phyloP scores from a whole-genome alignment of 1,139 yeast species.

The Yarrowia galli region DNA sequence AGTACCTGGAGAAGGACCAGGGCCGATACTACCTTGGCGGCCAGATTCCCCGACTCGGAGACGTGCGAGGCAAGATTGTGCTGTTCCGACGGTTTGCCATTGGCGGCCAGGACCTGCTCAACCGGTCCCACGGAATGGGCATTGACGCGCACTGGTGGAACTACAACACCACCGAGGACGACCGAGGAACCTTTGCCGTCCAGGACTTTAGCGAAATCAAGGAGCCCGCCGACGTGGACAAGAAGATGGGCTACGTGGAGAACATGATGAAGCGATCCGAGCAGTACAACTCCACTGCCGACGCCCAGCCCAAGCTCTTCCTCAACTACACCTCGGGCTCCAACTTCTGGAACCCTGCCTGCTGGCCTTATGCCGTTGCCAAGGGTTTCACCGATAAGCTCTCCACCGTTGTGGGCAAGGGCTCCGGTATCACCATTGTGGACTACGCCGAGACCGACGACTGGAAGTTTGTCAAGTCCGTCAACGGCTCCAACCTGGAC shows the following conservation, averaged over 20 bases:
- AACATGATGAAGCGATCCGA: slow-evolving; percentile 63
- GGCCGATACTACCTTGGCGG: slow-evolving; percentile 68
- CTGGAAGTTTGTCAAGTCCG: slow-evolving; percentile 63
- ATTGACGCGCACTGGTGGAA: slow-evolving; percentile 73
- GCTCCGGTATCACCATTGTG: slow-evolving; percentile 65
- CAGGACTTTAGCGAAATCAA: slow-evolving; percentile 79
- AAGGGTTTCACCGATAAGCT: slow-evolving; percentile 59
- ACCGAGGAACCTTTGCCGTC: slow-evolving; percentile 66
- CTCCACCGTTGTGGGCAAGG: slow-evolving; percentile 60
- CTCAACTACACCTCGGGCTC: slow-evolving; percentile 79
- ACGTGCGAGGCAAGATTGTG: slow-evolving; percentile 70
- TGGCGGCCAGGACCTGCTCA: slow-evolving; percentile 55
- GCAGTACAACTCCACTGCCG: slow-evolving; percentile 57
- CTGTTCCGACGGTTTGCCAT: slow-evolving; percentile 77
- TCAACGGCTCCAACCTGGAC: slow-evolving; percentile 63
- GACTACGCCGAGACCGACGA: slow-evolving; percentile 71
- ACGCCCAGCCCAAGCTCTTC: slow-evolving; percentile 61
- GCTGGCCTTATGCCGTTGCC: slow-evolving; percentile 79
- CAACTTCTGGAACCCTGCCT: slow-evolving; percentile 70
- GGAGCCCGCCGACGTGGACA: slow-evolving; percentile 60
- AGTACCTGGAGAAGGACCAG: slow-evolving; percentile 59
- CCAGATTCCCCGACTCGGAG: slow-evolving; percentile 65
- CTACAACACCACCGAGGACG: slow-evolving; percentile 71
- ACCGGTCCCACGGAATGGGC: slow-evolving; percentile 57
- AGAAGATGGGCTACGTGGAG: slow-evolving; percentile 65